Base-by-base conservation (phyloP, 768 basidiomycete species). In the Suillus decipiens region DNA sequence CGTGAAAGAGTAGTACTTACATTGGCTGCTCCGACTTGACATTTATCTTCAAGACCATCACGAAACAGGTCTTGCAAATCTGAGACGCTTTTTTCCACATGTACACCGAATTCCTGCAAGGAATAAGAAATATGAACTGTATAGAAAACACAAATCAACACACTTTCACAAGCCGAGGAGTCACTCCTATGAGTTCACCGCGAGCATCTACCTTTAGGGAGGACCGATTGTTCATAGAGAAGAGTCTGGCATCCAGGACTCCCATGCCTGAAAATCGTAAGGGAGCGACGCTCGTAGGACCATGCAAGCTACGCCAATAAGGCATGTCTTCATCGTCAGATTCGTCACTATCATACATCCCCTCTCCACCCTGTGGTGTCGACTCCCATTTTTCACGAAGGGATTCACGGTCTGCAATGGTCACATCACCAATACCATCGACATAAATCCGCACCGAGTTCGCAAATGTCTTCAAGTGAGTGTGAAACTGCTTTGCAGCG, bases 11-110 rank as follows among this genome's bases (percentile, higher is more conserved):
- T 8, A 28, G 7, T 22, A 33, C 59, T 37, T 33, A 56, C 59
- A 61, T 80, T 79, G 19, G 72, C 67, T 6, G 86, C 85, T 15
- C 86, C 86, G 17, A 72, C 70, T 56, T 77, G 77, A 66, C 86
- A 86, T 63, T 84, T 86, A 41, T 86, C 84, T 65, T 88, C 85
- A 11, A 88, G 73, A 9, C 85, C 85, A 55, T 84, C 83, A 47
- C 77, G 77, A 73, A 87, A 84, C 41, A 75, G 71, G 3, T 76
- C 71, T 66, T 87, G 80, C 14, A 88, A 76, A 28, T 80, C 78
- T 9, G 71, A 62, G 5, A 86, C 82, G 50, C 76, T 80, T 1
- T 78, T 71, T 19, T 84, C 79, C 1, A 84, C 75, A 39, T 84
- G 72, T 24, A 70, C 68, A 6, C 69, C 67, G 65, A 88, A 86